phyloP scores from a whole-genome alignment of 1,139 yeast genomes.

The Scheffersomyces cryptocercus region DNA sequence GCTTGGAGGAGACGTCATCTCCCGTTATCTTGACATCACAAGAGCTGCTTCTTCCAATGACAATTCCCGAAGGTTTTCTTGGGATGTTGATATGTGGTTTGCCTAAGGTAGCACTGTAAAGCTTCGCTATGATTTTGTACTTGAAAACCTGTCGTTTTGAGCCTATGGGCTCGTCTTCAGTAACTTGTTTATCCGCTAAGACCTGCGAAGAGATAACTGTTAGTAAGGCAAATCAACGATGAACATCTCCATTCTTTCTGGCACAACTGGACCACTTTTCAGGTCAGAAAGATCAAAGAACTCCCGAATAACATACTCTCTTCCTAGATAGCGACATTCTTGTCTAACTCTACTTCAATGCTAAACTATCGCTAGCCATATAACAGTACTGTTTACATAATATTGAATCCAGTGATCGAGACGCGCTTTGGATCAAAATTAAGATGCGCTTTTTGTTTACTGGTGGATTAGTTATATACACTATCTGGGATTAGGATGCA shows the following conservation, averaged over 20 bases:
- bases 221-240: too few relatives aligned
- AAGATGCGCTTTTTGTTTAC: background rate
- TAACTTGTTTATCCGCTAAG: too few relatives aligned
- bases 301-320: slow-evolving; percentile 31
- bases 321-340: slow-evolving; percentile 40
- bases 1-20: slow-evolving; percentile 66
- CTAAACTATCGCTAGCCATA: too few relatives aligned
- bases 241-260: too few relatives aligned
- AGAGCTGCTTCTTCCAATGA: slow-evolving; percentile 62
- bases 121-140: slow-evolving; percentile 24
- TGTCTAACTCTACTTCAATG: background rate
- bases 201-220: too few relatives aligned
- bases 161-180: slow-evolving; percentile 4
- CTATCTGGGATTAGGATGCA: background rate
- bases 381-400: too few relatives aligned
- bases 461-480: background rate
- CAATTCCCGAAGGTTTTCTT: slow-evolving; percentile 31
- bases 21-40: slow-evolving; percentile 60
- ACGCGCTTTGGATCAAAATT: too few relatives aligned
- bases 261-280: too few relatives aligned
- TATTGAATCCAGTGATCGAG: too few relatives aligned
- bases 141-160: slow-evolving; percentile 21
- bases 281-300: too few relatives aligned
- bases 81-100: slow-evolving; percentile 37
- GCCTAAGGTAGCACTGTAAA: slow-evolving; percentile 32